Evolutionary conservation across 164 flowering plant genomes (phyloP), one percentile per base, ranked within the genome.

Genomic region (Magnolia officinalis): DNA sequence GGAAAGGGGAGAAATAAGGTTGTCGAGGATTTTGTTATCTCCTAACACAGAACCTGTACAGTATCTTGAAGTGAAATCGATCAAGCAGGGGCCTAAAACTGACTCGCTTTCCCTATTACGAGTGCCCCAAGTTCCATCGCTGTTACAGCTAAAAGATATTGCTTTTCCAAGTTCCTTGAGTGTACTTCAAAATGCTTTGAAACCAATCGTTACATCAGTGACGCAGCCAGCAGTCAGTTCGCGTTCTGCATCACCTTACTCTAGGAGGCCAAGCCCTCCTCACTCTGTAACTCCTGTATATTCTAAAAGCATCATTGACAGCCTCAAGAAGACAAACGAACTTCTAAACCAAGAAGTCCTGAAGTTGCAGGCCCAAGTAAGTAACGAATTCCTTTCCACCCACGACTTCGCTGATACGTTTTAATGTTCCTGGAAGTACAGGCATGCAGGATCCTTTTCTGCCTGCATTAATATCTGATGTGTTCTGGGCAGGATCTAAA

Each of bases 221-320:
- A 83, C 88, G 68, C 84, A 72, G 72, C 76, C 86, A 1, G 19
- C 79, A 55, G 24, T 55, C 59, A 84, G 68, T 78, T 73, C 93
- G 23, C 86, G 91, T 77, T 81, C 92, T 69, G 69, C 81, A 65
- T 90, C 98, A 49, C 98, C 96, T n/a, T 91, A 87, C 81, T 73
- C 92, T 24, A 86, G 98, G 76, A 87, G 81, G 80, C 90, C 91
- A 45, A 91, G 96, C 82, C 95, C 98, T 72, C 91, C 96, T 75
- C 88, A 89, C 37, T 84, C 89, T 66, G 80, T 77, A 26, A 78
- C 86, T 72, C 91, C 94, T 69, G 85, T 79, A 9, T 86, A 84
- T 76, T 89, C 98, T 2, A 89, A 87, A 81, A 84, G 91, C 77
- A 82, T 88, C 45, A 81, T 91, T 79, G 98, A 94, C 61, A 88